Percentiles rank a stretch among this genome's conserved stretches.
Conservation (phyloP, 768 basidiomycete genomes). For the Leccinum arenicola region DNA sequence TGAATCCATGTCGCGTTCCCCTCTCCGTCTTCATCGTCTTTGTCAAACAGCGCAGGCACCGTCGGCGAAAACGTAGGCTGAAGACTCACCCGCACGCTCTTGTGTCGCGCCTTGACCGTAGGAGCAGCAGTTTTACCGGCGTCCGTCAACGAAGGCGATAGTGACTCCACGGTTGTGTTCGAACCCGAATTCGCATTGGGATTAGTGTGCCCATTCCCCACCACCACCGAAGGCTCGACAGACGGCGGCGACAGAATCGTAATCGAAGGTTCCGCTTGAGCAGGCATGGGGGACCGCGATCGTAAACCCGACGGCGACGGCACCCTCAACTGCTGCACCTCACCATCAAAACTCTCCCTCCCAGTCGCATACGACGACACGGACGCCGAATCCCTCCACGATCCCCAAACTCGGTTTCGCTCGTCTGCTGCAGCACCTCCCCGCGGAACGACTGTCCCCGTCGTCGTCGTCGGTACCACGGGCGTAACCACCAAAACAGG, state of each 20-base stretch:
- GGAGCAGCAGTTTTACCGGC: neutral
- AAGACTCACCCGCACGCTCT: slow-evolving; percentile 78
- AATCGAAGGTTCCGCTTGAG: neutral
- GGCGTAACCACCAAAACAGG: neutral
- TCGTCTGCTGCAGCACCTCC: neutral
- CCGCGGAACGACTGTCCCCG: neutral
- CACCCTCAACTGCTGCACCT: slow-evolving; percentile 14
- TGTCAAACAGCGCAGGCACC: slow-evolving; percentile 54
- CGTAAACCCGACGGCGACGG: neutral
- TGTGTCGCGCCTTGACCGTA: slow-evolving; percentile 38
- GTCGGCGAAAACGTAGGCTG: slow-evolving; percentile 74
- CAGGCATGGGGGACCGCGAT: neutral
- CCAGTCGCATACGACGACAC: slow-evolving; percentile 68
- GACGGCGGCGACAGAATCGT: slow-evolving; percentile 15
- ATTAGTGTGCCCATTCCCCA: too few relatives aligned
- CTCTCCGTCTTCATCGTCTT: slow-evolving; percentile 42
- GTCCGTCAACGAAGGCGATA: neutral
- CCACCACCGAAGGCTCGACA: slow-evolving; percentile 1
- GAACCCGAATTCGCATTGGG: neutral
- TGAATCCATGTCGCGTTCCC: slow-evolving; percentile 10
- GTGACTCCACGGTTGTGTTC: neutral
- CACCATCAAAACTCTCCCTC: slow-evolving; percentile 47
- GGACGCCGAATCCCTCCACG: slow-evolving; percentile 23
- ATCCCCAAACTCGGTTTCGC: neutral
- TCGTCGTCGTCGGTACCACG: neutral